A percentile compares a stretch with the other conserved stretches of the same genome.
These are phyloP conservation scores for Kwoniella mangroviensis DNA, from an alignment of 768 basidiomycete species.

Conservation along the genomic window DNA sequence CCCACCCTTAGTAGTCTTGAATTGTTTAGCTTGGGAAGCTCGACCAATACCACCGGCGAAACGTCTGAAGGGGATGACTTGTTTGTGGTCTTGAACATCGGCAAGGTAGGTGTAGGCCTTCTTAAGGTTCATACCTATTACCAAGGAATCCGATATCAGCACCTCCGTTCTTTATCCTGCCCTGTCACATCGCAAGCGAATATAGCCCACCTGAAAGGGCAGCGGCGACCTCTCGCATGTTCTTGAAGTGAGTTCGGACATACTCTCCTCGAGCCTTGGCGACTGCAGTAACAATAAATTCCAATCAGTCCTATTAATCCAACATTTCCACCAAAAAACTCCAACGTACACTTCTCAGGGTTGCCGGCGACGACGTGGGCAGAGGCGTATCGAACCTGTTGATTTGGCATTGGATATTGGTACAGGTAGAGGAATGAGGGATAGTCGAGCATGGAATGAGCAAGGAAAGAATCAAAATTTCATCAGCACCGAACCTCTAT, in stretches of 20 bases:
- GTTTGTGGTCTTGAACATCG: conserved; percentile 95
- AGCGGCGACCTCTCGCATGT: conserved; percentile 98
- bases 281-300: conserved; percentile 62
- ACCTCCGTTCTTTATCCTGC: not conserved
- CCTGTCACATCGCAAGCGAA: not conserved
- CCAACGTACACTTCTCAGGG: conserved; percentile 87
- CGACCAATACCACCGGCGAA: conserved; percentile 95
- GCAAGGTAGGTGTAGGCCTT: conserved; percentile 95
- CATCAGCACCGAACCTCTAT: conserved; percentile 18
- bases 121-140: conserved; percentile 82
- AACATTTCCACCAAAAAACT: not conserved
- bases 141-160: not conserved
- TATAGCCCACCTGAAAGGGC: conserved; percentile 75
- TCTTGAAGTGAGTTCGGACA: conserved; percentile 99
- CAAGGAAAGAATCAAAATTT: not conserved
- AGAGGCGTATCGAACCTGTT: conserved; percentile 84
- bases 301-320: conserved; percentile 19
- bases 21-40: conserved; percentile 92
- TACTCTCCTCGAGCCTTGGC: conserved; percentile 93
- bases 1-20: conserved; percentile 93
- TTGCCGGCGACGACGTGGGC: conserved; percentile 77
- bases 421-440: not conserved
- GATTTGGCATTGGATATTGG: not conserved
- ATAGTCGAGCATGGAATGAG: not conserved
- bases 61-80: conserved; percentile 93